Evolutionary conservation across 805 yeast species (phyloP), one percentile per base, ranked within the genome.

Genomic region (Sugiyamaella chiloensis): DNA sequence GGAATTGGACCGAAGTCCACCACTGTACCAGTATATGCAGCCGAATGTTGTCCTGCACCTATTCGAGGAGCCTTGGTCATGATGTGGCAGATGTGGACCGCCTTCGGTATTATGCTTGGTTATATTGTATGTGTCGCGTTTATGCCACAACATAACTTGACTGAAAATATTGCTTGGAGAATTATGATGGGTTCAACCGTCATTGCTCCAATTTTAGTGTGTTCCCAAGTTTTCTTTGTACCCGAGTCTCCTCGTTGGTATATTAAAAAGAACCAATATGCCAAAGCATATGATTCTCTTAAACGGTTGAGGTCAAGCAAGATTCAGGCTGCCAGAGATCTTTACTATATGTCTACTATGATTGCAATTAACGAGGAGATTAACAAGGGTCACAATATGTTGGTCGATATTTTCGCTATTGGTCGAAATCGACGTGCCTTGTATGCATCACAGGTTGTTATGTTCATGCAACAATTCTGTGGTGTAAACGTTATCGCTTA

Each of bases 401-500:
- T 66, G 3, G 12, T 46, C 36, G 69, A 65, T 36, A 51, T 86
- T 71, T 72, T 87, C 62, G 74, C 83, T 1, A 73, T 85, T 40
- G 77, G 93, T 65, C 79, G 96, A 72, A 86, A 85, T 65, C 78
- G 95, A 67, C 84, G 87, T 61, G 95, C 93, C 45, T 80, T 87
- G 5, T 57, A 83, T 48, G 95, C 87, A 47, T 80, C 95, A 2
- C 83, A 84, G 77, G 75, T 87, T 54, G 87, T 82, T 51, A 87
- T 88, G 80, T 85, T 87, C 61, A 83, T 84, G 87, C 96, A 87
- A 70, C 49, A 87, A 64, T 85, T 87, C 69, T 87, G 95, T 68
- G 96, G 96, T 57, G 79, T 87, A 64, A 87, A 87, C 60, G 91
- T 87, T 45, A 86, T 87, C 66, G 91, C 95, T 16, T 85, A 86